Evolutionary conservation across 75 land plant genomes (phyloP), one percentile per base, ranked within the genome.

Genomic region (Cunninghamia lanceolata): DNA sequence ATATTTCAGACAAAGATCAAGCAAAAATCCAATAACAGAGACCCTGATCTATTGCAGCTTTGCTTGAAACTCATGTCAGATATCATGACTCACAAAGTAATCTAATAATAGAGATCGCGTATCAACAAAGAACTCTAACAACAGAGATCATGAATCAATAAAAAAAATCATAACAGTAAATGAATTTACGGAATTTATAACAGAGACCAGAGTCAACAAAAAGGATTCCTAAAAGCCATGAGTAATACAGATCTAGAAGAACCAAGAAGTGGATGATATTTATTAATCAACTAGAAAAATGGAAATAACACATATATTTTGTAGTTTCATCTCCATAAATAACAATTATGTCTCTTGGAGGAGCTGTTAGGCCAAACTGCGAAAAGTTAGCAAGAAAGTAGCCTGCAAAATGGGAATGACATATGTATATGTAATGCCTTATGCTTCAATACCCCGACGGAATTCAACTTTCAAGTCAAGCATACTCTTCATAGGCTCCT

Each of bases 371-470:
- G 32, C 73, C 87, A 13, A 36, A 15, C 82, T 91, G 89, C 2
- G n/a, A 86, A 6, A 93, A 3, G 4, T 59, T 71, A 2, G 90
- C 80, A 35, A 90, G 68, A 53, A 88, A 88, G 54, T 87, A 92
- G 9, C 89, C 91, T 15, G 86, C 80, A 84, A 91, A 90, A 66
- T 84, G 83, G 43, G 16, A 17, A 34, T 46, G 14, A 93, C 89
- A 68, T 59, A 68, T 35, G 93, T 93, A 85, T 91, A 77, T 0
- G 94, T 93, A 30, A 93, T 87, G 68, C 87, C 88, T n/a, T 85
- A 59, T 30, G 63, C 87, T 73, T 88, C 90, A 9, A 93, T 32
- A 19, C 84, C 86, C 32, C 91, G 71, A 8, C 93, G 83, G 30
- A 93, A 47, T 32, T 86, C 43, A 10, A 52, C 25, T 79, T 93